Evolutionary conservation across 208 protist species (phyloP), one percentile per base, ranked within the genome.

Genomic region (Trypanosoma conorhini): DNA sequence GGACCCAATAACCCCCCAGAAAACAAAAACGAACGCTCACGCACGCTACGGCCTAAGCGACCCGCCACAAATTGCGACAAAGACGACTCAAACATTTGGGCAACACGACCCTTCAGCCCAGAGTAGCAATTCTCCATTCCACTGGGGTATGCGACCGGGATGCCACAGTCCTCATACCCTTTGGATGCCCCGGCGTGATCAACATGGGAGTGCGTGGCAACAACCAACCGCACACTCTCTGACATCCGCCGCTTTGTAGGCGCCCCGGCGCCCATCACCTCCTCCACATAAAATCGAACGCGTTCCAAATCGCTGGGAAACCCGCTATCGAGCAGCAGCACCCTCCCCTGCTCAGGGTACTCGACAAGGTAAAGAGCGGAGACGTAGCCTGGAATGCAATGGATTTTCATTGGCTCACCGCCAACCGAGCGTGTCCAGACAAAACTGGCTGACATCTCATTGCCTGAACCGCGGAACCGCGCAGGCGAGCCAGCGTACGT

Each of bases 311-410:
- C 83, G 13, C 69, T 68, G 9, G 83, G 76, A 69, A 60, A 79
- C 4, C 83, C 83, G 59, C 70, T 74, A 56, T 88, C 79, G 4
- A 88, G 62, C 35, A 88, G 74, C 1, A 88, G 44, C 42, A 88
- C 70, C 24, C 78, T 62, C 12, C 55, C 64, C 8, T 71, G 42
- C 51, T 76, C 54, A 0, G 66, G 70, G 58, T 81, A 88, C 72
- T 85, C 73, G 1, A 75, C 76, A 24, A 83, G 69, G 70, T 83
- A 83, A 26, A 88, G 61, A 4, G 61, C 69, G 1, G 72, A 77
- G 5, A 76, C 64, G 56, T 83, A 83, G 24, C 71, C 79, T n/a
- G 83, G 62, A 1, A 88, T 56, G 55, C 80, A 81, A 65, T 83
- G 83, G 26, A 85, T 61, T 22, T 63, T 75, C 56, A 88, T 79